Evolutionary conservation across 805 yeast genomes (phyloP).

Genomic region (Wickerhamomyces xylosicus): DNA sequence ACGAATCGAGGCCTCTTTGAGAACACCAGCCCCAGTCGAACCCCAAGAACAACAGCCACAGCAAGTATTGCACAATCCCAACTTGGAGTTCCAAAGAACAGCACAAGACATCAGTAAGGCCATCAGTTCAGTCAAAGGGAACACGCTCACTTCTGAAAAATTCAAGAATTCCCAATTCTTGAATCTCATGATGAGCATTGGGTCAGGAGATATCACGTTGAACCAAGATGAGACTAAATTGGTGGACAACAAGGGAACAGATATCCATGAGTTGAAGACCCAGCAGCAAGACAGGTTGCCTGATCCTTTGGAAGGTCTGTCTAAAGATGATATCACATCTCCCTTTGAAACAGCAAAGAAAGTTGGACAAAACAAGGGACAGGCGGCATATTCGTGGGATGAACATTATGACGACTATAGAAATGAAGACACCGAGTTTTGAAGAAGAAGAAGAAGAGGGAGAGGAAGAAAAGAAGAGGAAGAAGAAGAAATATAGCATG

Average conservation of each 20-base stretch:
- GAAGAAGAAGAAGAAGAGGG: background rate
- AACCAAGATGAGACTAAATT: conserved; percentile 16
- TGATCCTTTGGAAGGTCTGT: conserved; percentile 17
- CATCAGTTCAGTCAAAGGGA: conserved; percentile 9
- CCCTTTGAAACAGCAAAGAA: conserved; percentile 17
- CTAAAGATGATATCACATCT: conserved; percentile 12
- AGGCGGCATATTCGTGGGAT: conserved; percentile 18
- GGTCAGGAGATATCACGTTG: conserved; percentile 15
- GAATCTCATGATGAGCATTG: conserved; percentile 16
- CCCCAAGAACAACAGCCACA: background rate
- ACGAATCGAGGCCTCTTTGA: conserved; percentile 2
- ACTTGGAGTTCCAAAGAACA: conserved; percentile 15
- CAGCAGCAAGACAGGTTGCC: conserved; percentile 9
- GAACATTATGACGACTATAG: conserved; percentile 20
- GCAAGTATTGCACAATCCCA: conserved; percentile 2
- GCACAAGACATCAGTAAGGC: conserved; percentile 18
- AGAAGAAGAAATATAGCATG: too few relatives aligned
- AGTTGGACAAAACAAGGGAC: conserved; percentile 10
- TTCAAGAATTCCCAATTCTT: conserved; percentile 19
- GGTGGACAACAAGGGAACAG: conserved; percentile 15
- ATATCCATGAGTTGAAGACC: conserved; percentile 12
- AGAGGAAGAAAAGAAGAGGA: too few relatives aligned
- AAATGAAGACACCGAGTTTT: conserved; percentile 18
- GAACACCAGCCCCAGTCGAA: conserved; percentile 3
- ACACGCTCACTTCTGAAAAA: conserved; percentile 5